phyloP scores from a whole-genome alignment of 2,329 filamentous ascomycete genomes.

The Penicillium rolfsii region DNA sequence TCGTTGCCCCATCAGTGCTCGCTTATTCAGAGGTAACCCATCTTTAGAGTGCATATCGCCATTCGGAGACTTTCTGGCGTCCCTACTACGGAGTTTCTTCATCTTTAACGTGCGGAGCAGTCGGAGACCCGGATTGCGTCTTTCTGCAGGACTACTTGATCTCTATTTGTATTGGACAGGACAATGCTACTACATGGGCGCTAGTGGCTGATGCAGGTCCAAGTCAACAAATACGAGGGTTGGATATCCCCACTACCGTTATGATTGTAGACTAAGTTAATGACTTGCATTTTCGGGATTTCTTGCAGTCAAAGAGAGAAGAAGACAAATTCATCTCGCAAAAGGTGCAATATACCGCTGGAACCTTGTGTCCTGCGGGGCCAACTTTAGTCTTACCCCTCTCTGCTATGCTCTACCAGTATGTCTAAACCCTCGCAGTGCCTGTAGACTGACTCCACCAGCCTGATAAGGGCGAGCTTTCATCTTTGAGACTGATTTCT shows the following conservation, averaged over 20 bases:
- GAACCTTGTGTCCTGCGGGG: not conserved
- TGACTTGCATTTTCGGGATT: not conserved
- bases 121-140: not conserved
- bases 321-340: not conserved
- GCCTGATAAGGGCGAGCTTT: too few species aligned
- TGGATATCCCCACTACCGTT: not conserved
- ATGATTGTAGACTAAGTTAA: not conserved
- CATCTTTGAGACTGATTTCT: not conserved
- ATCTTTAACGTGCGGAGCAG: not conserved
- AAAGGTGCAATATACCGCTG: not conserved
- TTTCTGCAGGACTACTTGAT: not conserved
- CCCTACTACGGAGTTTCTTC: not conserved
- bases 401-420: not conserved
- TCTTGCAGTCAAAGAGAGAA: not conserved
- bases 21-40: not conserved
- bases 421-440: not conserved
- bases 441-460: not conserved
- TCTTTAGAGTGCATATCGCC: not conserved
- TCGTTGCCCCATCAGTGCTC: not conserved
- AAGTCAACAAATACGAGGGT: not conserved
- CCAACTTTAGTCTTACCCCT: not conserved
- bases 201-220: not conserved
- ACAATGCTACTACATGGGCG: not conserved
- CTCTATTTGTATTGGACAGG: not conserved
- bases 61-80: not conserved